Percentiles rank a stretch among this genome's conserved stretches.
Conservation (phyloP, 202 grass and related monocot species). For the Bolboschoenoplectus hybrid region DNA sequence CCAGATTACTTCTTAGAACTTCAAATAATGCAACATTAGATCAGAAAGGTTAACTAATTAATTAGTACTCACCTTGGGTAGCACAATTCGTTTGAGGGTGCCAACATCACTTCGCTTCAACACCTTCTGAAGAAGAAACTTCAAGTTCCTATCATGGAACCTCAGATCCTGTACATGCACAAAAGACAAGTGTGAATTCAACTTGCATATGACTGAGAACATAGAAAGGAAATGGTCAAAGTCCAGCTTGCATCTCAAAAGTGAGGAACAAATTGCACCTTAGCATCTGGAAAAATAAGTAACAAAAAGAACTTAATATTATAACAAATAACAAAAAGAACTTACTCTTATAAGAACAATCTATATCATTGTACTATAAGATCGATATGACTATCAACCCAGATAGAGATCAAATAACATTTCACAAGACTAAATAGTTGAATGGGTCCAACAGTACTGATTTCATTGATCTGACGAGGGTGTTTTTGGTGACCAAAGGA, state of each 20-base stretch:
- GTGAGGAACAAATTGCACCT: too few species aligned
- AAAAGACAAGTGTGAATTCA: conserved; percentile 27
- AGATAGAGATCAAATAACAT: background rate
- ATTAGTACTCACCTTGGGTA: conserved; percentile 82
- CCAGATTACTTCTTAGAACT: conserved; percentile 35
- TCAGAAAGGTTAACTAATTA: background rate
- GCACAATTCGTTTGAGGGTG: conserved; percentile 79
- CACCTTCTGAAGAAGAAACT: conserved; percentile 92
- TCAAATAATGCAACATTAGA: background rate
- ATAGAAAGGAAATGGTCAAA: background rate
- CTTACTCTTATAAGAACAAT: background rate
- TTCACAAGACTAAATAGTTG: background rate
- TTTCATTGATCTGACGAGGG: background rate
- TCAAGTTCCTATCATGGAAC: conserved; percentile 65
- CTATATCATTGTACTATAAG: background rate
- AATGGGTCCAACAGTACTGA: background rate
- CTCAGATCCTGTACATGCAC: conserved; percentile 46
- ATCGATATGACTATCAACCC: background rate
- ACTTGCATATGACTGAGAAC: background rate
- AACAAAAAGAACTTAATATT: conserved; percentile 1
- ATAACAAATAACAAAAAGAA: conserved; percentile 10
- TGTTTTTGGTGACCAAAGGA: background rate
- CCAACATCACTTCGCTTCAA: conserved; percentile 95
- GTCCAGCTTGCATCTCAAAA: background rate
- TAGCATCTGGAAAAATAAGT: background rate